phyloP scores from a whole-genome alignment of 73 alveolate species.

The Tetrahymena malaccensis region DNA sequence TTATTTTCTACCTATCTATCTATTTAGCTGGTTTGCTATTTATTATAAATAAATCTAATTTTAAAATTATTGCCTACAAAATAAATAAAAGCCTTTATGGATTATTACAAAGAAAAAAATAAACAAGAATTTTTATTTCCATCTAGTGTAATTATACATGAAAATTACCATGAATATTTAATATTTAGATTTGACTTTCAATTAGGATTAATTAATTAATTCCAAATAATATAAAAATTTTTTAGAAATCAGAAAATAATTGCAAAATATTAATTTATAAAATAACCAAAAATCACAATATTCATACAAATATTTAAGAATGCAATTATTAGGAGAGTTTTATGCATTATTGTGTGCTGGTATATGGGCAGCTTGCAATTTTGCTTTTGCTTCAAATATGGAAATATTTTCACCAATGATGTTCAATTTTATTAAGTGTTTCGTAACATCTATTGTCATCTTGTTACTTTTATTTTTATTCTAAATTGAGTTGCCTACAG shows the following conservation, averaged over 20 bases:
- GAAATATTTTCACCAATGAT: neutral
- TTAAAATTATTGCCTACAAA: too few species aligned
- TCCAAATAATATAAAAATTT: too few species aligned
- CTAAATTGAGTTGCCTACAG: neutral
- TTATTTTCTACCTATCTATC: too few species aligned
- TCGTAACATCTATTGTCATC: neutral
- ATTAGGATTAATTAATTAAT: neutral
- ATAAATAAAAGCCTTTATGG: too few species aligned
- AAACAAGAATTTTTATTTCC: too few species aligned
- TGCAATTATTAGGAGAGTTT: neutral
- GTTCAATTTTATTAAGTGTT: neutral
- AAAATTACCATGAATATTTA: neutral
- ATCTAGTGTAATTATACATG: too few species aligned
- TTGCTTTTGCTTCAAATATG: neutral
- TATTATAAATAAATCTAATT: too few species aligned
- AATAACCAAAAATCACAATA: neutral
- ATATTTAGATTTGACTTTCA: neutral
- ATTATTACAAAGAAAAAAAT: too few species aligned
- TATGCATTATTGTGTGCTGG: neutral
- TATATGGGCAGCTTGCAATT: neutral
- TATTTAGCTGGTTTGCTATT: too few species aligned
- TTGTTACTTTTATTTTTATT: neutral
- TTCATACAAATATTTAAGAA: neutral
- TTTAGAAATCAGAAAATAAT: neutral
- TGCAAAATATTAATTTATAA: neutral